A percentile compares a stretch with the other conserved stretches of the same genome.
These are phyloP conservation scores for Clarireedia monteithiana DNA, from an alignment of 2,329 filamentous ascomycete genomes.

Conservation along the genomic window DNA sequence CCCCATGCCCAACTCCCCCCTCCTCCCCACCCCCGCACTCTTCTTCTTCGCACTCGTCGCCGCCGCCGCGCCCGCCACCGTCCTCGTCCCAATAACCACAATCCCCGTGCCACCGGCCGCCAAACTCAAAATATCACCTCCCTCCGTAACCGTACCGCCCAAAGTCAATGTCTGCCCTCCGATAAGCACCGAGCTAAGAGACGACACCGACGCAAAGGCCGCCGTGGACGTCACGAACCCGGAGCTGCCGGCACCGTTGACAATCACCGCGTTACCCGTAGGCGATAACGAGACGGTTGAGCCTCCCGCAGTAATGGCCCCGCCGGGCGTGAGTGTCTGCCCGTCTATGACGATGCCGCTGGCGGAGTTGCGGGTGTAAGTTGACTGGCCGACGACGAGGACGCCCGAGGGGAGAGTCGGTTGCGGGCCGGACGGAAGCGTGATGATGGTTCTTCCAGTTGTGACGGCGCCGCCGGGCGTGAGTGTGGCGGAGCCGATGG, in stretches of 20 bases:
- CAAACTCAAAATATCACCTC: slow-evolving; percentile 24
- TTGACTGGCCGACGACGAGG: slow-evolving; percentile 6
- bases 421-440: neutral
- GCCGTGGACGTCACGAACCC: slow-evolving; percentile 9
- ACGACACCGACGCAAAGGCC: neutral
- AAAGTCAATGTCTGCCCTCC: slow-evolving; percentile 23
- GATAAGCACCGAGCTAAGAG: slow-evolving; percentile 15
- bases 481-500: slow-evolving; percentile 12
- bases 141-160: slow-evolving; percentile 23
- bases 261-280: slow-evolving; percentile 9
- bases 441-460: neutral
- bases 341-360: slow-evolving; percentile 8
- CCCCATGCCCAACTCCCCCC: neutral
- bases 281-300: slow-evolving; percentile 10
- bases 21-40: slow-evolving; percentile 13
- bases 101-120: slow-evolving; percentile 17
- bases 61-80: slow-evolving; percentile 13
- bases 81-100: slow-evolving; percentile 22
- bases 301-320: slow-evolving; percentile 6
- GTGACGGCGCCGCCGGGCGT: slow-evolving; percentile 13
- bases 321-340: slow-evolving; percentile 12
- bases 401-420: neutral
- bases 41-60: slow-evolving; percentile 18
- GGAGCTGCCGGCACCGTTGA: slow-evolving; percentile 7
- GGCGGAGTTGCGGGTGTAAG: slow-evolving; percentile 9